Percentiles rank a stretch among this genome's conserved stretches.
Evolutionary conservation across 192 early-diverging fungal genomes (phyloP).

Genomic region (Spizellomyces sp.): DNA sequence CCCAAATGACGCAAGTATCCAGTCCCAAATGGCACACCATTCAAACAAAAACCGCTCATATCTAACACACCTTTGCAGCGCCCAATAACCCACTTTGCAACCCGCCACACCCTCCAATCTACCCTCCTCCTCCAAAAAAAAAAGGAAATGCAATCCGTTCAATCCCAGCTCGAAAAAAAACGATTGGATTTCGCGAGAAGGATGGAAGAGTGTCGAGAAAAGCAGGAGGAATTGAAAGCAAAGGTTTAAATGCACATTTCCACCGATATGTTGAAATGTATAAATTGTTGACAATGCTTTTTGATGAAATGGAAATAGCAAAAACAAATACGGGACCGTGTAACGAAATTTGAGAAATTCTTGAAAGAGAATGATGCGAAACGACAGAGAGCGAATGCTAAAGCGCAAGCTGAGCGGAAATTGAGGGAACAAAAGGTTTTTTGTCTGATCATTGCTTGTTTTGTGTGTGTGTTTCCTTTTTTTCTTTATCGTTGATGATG

Average conservation of each 20-base stretch:
- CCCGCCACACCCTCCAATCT: constrained; percentile 53
- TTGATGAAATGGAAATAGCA: constrained; percentile 39
- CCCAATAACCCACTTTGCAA: constrained; percentile 39
- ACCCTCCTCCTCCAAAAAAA: constrained; percentile 65
- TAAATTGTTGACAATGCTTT: neutral
- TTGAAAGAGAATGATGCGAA: constrained; percentile 70
- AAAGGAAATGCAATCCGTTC: constrained; percentile 60
- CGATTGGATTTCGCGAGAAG: constrained; percentile 59
- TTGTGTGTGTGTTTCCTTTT: no score
- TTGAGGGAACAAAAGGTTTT: constrained; percentile 57
- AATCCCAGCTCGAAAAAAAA: constrained; percentile 54
- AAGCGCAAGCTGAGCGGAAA: constrained; percentile 59
- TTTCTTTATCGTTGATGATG: neutral
- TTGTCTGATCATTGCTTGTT: neutral
- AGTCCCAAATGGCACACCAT: no score
- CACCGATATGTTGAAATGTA: neutral
- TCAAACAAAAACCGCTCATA: no score
- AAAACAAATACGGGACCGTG: constrained; percentile 63
- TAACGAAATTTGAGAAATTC: constrained; percentile 69
- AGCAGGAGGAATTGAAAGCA: constrained; percentile 60
- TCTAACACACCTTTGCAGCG: constrained; percentile 22
- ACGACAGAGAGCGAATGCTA: constrained; percentile 58
- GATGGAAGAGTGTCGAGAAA: constrained; percentile 66
- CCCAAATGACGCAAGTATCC: no score
- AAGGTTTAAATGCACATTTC: constrained; percentile 39